Conservation (phyloP, 2,329 filamentous ascomycete species). For the Hymenotorrendiella dingleyae region DNA sequence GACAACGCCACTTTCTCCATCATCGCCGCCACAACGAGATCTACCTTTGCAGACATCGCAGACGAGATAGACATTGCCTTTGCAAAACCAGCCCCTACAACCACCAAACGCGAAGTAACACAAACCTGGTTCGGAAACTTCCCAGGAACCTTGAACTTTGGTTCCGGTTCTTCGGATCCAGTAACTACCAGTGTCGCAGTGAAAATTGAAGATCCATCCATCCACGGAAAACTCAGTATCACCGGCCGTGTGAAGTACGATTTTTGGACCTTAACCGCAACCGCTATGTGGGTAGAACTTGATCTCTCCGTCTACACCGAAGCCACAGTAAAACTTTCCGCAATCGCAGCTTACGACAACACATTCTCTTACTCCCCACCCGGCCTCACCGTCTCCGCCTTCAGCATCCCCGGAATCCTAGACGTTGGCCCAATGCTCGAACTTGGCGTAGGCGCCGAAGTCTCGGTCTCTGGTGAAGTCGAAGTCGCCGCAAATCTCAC, state of each 20-base stretch:
- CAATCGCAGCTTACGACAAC: not conserved
- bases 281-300: not conserved
- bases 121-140: not conserved
- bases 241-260: slow-evolving; percentile 1
- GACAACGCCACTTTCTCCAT: not conserved
- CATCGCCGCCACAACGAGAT: not conserved
- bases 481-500: not conserved
- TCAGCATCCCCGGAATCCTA: not conserved
- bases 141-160: not conserved
- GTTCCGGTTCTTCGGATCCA: not conserved
- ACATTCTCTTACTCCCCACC: not conserved
- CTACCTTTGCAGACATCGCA: not conserved
- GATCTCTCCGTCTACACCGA: not conserved
- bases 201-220: not conserved
- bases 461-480: slow-evolving; percentile 1
- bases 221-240: not conserved
- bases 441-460: not conserved
- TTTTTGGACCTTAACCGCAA: not conserved
- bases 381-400: not conserved
- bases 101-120: not conserved
- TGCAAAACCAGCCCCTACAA: not conserved
- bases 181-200: not conserved
- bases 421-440: slow-evolving; percentile 1
- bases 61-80: not conserved
- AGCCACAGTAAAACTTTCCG: not conserved